Percentiles rank a stretch among this genome's conserved stretches.
phyloP scores from a whole-genome alignment of 768 basidiomycete genomes.

The Naganishia vishniacii region DNA sequence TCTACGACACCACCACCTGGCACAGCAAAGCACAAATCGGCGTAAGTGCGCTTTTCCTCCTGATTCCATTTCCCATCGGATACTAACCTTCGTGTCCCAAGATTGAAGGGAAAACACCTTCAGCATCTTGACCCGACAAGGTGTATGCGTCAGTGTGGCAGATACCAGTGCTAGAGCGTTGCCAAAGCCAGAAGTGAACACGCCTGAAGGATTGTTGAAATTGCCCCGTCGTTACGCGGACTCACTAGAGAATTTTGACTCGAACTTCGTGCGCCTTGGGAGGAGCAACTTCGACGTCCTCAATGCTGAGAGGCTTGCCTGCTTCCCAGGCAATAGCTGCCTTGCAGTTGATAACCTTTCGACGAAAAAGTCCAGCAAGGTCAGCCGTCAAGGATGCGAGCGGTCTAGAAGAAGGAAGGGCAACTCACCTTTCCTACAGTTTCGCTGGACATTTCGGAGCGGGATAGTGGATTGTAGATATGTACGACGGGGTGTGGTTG shows the following conservation, averaged over 20 bases:
- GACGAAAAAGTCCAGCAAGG: not conserved
- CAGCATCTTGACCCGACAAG: slow-evolving; percentile 89
- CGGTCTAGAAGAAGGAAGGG: not conserved
- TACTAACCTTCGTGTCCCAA: slow-evolving; percentile 78
- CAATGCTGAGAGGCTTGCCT: slow-evolving; percentile 66
- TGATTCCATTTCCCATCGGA: not conserved
- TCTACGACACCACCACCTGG: slow-evolving; percentile 59
- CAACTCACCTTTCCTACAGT: slow-evolving; percentile 21
- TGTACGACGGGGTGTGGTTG: no score
- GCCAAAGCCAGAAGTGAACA: not conserved
- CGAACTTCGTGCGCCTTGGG: slow-evolving; percentile 86
- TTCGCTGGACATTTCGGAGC: slow-evolving; percentile 13
- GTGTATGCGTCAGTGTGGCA: slow-evolving; percentile 99
- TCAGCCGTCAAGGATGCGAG: not conserved
- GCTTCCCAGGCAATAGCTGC: slow-evolving; percentile 95
- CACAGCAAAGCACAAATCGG: not conserved
- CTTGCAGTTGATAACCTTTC: slow-evolving; percentile 67
- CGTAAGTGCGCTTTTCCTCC: not conserved
- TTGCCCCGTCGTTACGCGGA: no score
- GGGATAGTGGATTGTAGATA: not conserved
- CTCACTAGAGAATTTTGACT: slow-evolving; percentile 71
- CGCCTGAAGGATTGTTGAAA: no score
- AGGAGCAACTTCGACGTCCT: slow-evolving; percentile 89
- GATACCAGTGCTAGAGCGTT: slow-evolving; percentile 64
- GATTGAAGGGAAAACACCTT: slow-evolving; percentile 88